Evolutionary conservation across 495 filamentous ascomycete species (phyloP), one percentile per base, ranked within the genome.

Genomic region (Aspergillus incahuasiensis): DNA sequence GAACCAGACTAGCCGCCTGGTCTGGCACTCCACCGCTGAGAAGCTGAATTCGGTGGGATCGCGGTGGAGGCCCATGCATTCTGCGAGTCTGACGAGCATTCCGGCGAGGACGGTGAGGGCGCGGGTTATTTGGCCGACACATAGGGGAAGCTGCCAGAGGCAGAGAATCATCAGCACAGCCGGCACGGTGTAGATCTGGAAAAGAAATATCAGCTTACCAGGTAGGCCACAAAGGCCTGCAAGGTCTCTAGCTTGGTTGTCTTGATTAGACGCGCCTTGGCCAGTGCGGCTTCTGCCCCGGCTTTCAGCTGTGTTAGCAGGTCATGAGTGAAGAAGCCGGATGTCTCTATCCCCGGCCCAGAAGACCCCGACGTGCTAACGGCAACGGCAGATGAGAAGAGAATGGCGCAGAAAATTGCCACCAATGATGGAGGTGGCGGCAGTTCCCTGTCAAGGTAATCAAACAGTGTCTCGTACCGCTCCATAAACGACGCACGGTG

Each of bases 401-500:
- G 42, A 3, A 54, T 18, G 13, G 52, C 24, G 0, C 18, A 47
- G 13, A 54, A 25, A n/a, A 47, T 46, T 8, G 52, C 52, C 3
- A 52, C 42, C 15, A 58, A 19, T 8, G 49, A 49, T 54, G 51
- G 38, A 44, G 34, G 25, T 54, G 51, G 55, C 61, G 61, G 39
- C 63, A 52, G 39, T 49, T 65, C 57, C 44, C 62, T 56, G 5
- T 43, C 45, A 25, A 88, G 70, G 34, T 83, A 74, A 5, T 81
- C 77, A 83, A 85, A 88, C 52, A 91, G 86, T 6, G 65, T 62
- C 13, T 76, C 61, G 65, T 90, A 91, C 46, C 79, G 70, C 21
- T 67, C 65, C 48, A 87, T 79, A 43, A 91, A 83, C 4, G 83
- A 80, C 0, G 84, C 83, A 24, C 80, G 68, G 59, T 91, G 87